phyloP scores from a whole-genome alignment of 805 yeast genomes.

The Nakazawaea wickerhamii region DNA sequence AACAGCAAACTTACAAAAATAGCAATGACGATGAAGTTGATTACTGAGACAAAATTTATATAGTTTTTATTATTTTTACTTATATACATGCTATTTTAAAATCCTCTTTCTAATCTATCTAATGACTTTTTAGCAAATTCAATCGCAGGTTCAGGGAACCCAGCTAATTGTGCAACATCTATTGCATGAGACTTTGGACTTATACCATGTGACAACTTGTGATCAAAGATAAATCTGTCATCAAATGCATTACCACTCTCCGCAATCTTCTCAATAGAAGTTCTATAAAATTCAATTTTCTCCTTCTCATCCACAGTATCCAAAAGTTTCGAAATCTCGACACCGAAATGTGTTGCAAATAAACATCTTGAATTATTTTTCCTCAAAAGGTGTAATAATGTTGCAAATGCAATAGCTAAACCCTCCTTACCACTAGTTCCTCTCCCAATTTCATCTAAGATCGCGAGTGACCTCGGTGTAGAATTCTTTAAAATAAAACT shows the following conservation, averaged over 20 bases:
- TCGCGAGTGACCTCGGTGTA: slow-evolving; percentile 62
- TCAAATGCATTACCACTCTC: slow-evolving; percentile 20
- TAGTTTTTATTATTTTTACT: background rate
- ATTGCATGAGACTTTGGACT: slow-evolving; percentile 71
- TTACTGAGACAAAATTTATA: slow-evolving; percentile 3
- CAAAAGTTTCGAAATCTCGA: slow-evolving; percentile 42
- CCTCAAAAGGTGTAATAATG: slow-evolving; percentile 49
- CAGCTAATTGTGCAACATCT: slow-evolving; percentile 72
- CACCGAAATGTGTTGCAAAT: slow-evolving; percentile 88
- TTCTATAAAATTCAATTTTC: slow-evolving; percentile 22
- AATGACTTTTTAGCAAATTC: slow-evolving; percentile 40
- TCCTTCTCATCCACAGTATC: slow-evolving; percentile 15
- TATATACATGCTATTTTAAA: background rate
- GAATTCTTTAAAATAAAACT: slow-evolving; percentile 62
- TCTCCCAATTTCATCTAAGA: slow-evolving; percentile 84
- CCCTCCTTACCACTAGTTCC: slow-evolving; percentile 89
- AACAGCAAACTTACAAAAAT: slow-evolving; percentile 15
- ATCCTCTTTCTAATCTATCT: slow-evolving; percentile 5
- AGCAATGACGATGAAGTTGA: slow-evolving; percentile 26
- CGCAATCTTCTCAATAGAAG: slow-evolving; percentile 19
- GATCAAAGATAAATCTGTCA: slow-evolving; percentile 41
- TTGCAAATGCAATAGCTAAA: slow-evolving; percentile 75
- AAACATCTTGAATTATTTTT: slow-evolving; percentile 61
- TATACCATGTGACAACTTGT: slow-evolving; percentile 59
- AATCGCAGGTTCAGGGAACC: slow-evolving; percentile 62